Base-by-base conservation (phyloP, 768 basidiomycete species). In the Gautieria morchelliformis region DNA sequence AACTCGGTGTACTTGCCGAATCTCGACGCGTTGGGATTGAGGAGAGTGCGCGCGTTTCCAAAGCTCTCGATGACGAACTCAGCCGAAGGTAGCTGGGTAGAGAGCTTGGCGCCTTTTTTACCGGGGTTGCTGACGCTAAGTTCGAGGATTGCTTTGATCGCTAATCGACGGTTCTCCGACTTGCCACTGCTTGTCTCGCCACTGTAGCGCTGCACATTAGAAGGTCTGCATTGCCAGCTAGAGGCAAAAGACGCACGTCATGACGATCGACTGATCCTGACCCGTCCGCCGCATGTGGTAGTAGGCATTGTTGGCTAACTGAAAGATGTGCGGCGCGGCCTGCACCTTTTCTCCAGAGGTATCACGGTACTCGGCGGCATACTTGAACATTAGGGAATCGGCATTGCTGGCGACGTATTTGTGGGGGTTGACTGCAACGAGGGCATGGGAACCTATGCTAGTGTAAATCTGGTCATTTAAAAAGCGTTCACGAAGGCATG, bases 1-100 rank as follows among this genome's bases (percentile, higher is more conserved):
- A 99, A 79, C 67, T 99, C 96, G 46, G 93, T 96, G 69, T 99
- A 99, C 69, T 95, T 93, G 56, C 95, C 96, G 67, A 95, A 96
- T 49, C 93, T 87, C 32, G 96, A 97, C 14, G 95, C 94, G 65
- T 96, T 96, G 48, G 90, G 81, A 66, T 97, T 96, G 73, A 90
- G 87, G 56, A 92, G 81, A 1, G 92, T 92, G 59, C 90, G 86
- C 19, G 94, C 90, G 63, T 89, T 88, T 15, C 95, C 95, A 67
- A 98, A 98, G 1, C 91, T 77, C 69, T 98, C 93, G 60, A 97
- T 85, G 59, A 97, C 90, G 69, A 93, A 97, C 75, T 96, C 90
- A 22, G 92, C 87, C 19, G 93, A 89, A 39, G 93, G 93, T 40
- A 98, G 79, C 69, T 95, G 92, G 48, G 72, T 72, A 1, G 82